Conservation (phyloP, 805 yeast genomes). For the Ogataea methylovora region DNA sequence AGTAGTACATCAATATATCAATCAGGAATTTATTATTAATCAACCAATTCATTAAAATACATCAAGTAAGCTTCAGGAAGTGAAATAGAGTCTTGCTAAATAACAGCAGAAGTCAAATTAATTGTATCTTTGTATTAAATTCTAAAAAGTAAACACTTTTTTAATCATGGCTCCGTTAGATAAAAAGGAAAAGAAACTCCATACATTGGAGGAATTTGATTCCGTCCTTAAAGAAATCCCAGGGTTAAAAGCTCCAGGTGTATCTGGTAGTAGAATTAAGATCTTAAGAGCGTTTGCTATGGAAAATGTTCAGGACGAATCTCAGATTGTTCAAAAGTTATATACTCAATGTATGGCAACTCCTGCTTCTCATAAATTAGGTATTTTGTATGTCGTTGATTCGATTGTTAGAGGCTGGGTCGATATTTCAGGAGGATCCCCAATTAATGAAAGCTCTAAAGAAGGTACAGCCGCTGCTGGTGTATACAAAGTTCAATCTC, state of each 20-base stretch:
- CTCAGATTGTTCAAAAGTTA: slow-evolving; percentile 50
- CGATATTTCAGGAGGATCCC: slow-evolving; percentile 58
- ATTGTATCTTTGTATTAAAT: too few species aligned
- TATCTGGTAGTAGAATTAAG: slow-evolving; percentile 92
- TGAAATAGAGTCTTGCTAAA: too few species aligned
- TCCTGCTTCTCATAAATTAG: slow-evolving; percentile 78
- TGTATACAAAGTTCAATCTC: slow-evolving; percentile 52
- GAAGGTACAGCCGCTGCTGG: slow-evolving; percentile 75
- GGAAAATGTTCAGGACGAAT: slow-evolving; percentile 44
- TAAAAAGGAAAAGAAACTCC: too few species aligned
- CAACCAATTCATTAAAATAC: too few species aligned
- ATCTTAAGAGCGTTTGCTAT: slow-evolving; percentile 74
- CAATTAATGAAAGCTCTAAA: slow-evolving; percentile 40
- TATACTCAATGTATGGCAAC: slow-evolving; percentile 63
- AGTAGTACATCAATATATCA: too few species aligned
- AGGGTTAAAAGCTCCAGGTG: slow-evolving; percentile 76
- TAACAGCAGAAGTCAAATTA: too few species aligned
- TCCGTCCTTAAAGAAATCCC: slow-evolving; percentile 40
- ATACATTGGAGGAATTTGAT: slow-evolving; percentile 34
- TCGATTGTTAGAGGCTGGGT: slow-evolving; percentile 82
- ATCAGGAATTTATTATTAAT: too few species aligned
- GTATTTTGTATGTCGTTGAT: slow-evolving; percentile 86
- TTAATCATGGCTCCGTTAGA: too few species aligned
- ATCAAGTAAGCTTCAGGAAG: too few species aligned
- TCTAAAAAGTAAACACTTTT: too few species aligned